Base-by-base conservation (phyloP, 495 filamentous ascomycete genomes). In the Podospora australis region DNA sequence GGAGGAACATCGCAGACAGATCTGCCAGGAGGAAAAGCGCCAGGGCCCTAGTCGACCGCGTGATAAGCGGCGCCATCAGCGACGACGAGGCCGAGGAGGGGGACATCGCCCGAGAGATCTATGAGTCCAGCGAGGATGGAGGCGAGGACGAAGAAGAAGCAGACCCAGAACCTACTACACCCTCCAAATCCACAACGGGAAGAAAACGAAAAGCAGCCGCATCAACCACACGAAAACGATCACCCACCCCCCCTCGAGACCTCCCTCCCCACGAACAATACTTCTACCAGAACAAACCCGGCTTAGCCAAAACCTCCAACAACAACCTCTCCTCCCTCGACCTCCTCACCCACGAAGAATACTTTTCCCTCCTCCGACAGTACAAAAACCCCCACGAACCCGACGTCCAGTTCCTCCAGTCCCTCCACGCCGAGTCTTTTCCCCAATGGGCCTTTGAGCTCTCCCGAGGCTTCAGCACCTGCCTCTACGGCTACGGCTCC, bases 361-460 rank as follows among this genome's bases (percentile, higher is more conserved):
- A 92, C 66, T 94, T 92, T 57, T 75, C 80, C 28, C 63, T 87
- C 29, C 70, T 88, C 19, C 76, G 75, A 13, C 69, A 79, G 23
- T 82, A 84, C 53, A 57, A 74, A 46, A 86, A 94, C 54, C 81
- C 81, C 0, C 92, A 94, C 61, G 69, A 70, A 23, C 66, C 76
- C n/a, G 84, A 90, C 43, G 78, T 84, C 53, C 68, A 78, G 14
- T 82, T 84, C 47, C 73, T 98, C 22, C 72, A 83, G 46, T 75
- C 82, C 16, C 70, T 95, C 19, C 90, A 97, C 62, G 74, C 78
- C 35, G 79, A 83, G 32, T 86, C 84, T 13, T 97, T 95, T 62
- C 75, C 83, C 10, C 92, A 97, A 62, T 98, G 92, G 92, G 66
- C 74, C 13, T 98, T 97, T 56, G 94, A 98, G 68, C 78, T 97